Evolutionary conservation across 2,329 filamentous ascomycete species (phyloP).

Genomic region (Aspergillus vadensis): DNA sequence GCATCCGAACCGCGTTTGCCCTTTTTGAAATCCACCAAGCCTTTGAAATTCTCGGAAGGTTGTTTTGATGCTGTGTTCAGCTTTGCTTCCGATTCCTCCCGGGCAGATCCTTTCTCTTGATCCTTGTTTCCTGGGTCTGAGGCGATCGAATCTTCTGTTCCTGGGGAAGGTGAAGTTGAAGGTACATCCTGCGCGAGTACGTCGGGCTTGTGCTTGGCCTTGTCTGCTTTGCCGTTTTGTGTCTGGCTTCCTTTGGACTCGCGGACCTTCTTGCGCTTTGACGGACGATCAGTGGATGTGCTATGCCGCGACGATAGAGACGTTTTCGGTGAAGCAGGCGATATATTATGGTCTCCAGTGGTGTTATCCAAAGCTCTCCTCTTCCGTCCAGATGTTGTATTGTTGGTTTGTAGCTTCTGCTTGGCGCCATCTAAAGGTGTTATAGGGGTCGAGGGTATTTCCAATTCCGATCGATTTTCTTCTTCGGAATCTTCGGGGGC

Average conservation of each 20-base stretch:
- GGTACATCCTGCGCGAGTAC: background rate
- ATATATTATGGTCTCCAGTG: background rate
- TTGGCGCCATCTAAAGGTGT: background rate
- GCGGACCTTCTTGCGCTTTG: constrained; percentile 32
- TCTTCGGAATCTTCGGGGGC: background rate
- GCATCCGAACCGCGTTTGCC: constrained; percentile 11
- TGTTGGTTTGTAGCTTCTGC: background rate
- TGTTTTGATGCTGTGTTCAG: background rate
- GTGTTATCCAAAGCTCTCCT: constrained; percentile 14
- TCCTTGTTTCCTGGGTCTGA: background rate
- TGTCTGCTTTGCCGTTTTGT: constrained; percentile 14
- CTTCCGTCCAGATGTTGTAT: constrained; percentile 12
- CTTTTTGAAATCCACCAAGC: background rate
- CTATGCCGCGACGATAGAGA: constrained; percentile 1
- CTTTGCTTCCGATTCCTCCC: background rate
- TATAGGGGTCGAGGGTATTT: background rate
- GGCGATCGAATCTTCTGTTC: background rate
- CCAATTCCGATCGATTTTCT: background rate
- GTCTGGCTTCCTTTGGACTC: constrained; percentile 19
- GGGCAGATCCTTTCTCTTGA: background rate
- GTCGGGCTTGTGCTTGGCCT: background rate
- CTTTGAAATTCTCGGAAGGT: background rate
- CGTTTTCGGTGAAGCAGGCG: background rate
- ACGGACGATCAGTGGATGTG: constrained; percentile 16
- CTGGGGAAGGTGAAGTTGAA: too few species aligned